A percentile compares a stretch with the other conserved stretches of the same genome.
Conservation (phyloP, 352 stramenopile species). For the Phytopythium montanum region DNA sequence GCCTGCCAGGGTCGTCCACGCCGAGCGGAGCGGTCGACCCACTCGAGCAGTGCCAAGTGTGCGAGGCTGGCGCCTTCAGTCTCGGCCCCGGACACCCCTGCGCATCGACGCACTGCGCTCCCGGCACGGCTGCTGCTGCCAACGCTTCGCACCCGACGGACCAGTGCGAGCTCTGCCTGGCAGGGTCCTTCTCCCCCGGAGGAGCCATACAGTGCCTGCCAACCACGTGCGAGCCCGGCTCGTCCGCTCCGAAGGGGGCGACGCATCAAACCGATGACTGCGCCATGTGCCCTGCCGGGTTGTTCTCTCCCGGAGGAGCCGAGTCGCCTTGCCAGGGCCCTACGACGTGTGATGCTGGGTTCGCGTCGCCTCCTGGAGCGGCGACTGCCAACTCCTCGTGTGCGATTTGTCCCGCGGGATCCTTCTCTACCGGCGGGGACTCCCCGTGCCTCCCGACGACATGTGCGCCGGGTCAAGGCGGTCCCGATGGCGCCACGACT, state of each 20-base stretch:
- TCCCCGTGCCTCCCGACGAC: conserved; percentile 23
- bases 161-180: conserved; percentile 24
- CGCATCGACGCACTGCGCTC: conserved; percentile 18
- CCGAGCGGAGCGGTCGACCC: conserved; percentile 24
- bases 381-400: conserved; percentile 28
- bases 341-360: conserved; percentile 29
- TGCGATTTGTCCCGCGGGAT: conserved; percentile 22
- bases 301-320: conserved; percentile 26
- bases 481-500: conserved; percentile 19
- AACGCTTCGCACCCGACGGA: conserved; percentile 24
- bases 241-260: conserved; percentile 24
- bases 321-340: conserved; percentile 21
- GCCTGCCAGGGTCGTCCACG: conserved; percentile 22
- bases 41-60: conserved; percentile 27
- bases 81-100: conserved; percentile 24
- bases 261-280: conserved; percentile 29
- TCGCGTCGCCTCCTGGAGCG: conserved; percentile 25
- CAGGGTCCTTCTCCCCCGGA: conserved; percentile 28
- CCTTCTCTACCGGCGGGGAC: conserved; percentile 22
- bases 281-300: conserved; percentile 23
- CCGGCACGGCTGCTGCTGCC: conserved; percentile 16
- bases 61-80: conserved; percentile 29
- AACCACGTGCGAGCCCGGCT: conserved; percentile 23
- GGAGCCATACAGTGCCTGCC: conserved; percentile 25
- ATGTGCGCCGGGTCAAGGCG: conserved; percentile 32